These are phyloP conservation scores for Fistulifera solaris DNA, from an alignment of 108 stramenopile species.

Conservation along the genomic window DNA sequence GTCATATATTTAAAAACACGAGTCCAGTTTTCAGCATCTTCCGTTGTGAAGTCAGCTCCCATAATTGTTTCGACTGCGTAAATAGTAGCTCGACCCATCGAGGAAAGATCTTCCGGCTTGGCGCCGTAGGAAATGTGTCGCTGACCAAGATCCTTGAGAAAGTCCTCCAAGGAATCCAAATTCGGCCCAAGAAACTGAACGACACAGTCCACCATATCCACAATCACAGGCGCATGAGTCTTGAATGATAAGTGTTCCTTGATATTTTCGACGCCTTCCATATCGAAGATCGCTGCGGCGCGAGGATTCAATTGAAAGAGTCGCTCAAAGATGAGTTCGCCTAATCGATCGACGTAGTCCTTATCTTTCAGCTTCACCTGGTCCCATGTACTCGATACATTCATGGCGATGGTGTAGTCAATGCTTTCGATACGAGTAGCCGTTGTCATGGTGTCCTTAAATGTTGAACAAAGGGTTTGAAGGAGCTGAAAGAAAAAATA, in stretches of 20 bases:
- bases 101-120: constrained; percentile 17
- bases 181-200: constrained; percentile 36
- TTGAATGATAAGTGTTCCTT: not conserved
- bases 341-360: not conserved
- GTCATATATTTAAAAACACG: too few species aligned
- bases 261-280: not conserved
- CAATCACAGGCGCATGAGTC: not conserved
- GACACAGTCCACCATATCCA: constrained; percentile 18
- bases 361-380: not conserved
- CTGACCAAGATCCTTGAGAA: constrained; percentile 19
- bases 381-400: not conserved
- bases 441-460: too few species aligned
- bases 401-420: not conserved
- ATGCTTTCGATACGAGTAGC: too few species aligned
- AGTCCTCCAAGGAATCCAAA: constrained; percentile 19
- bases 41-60: constrained; percentile 18
- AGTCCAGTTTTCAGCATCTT: not conserved
- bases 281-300: not conserved
- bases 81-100: constrained; percentile 24
- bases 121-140: constrained; percentile 23
- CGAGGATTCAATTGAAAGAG: not conserved
- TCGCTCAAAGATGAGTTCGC: not conserved
- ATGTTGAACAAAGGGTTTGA: too few species aligned
- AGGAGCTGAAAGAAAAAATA: too few species aligned
- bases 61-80: constrained; percentile 18